phyloP scores from a whole-genome alignment of 78 protist species.

The Diacronema lutheri region DNA sequence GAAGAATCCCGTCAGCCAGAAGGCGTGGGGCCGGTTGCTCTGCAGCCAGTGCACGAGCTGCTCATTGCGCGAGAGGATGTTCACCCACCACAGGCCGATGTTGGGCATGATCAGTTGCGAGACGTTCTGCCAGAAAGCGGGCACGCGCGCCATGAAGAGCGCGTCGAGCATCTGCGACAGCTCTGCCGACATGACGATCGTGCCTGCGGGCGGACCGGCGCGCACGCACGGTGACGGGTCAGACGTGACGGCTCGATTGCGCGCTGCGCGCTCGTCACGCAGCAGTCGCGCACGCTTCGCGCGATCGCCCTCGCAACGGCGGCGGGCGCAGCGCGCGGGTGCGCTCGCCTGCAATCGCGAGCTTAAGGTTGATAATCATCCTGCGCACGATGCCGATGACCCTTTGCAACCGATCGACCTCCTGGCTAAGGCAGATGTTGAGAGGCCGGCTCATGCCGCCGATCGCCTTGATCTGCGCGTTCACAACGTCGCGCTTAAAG shows the following conservation, averaged over 20 bases:
- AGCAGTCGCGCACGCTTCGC: too few relatives aligned
- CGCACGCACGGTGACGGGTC: too few relatives aligned
- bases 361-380: conserved; percentile 50
- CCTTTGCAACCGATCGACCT: conserved; percentile 61
- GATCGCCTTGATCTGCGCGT: background rate
- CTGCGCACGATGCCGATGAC: conserved; percentile 32
- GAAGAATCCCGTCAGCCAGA: conserved; percentile 76
- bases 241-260: too few relatives aligned
- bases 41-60: conserved; percentile 69
- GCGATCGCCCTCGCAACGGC: too few relatives aligned
- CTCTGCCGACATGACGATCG: conserved; percentile 62
- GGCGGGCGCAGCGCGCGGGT: too few relatives aligned
- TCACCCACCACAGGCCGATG: conserved; percentile 57
- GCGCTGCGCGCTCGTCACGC: too few relatives aligned
- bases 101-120: background rate
- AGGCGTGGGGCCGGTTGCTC: conserved; percentile 55
- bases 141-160: conserved; percentile 32
- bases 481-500: background rate
- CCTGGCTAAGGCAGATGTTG: conserved; percentile 75
- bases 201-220: background rate
- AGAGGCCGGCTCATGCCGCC: conserved; percentile 51
- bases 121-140: conserved; percentile 39
- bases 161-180: conserved; percentile 48
- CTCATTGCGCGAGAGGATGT: conserved; percentile 35
- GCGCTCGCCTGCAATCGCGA: conserved; percentile 64